phyloP scores from a whole-genome alignment of 768 basidiomycete species.

The Mycena chlorophos region DNA sequence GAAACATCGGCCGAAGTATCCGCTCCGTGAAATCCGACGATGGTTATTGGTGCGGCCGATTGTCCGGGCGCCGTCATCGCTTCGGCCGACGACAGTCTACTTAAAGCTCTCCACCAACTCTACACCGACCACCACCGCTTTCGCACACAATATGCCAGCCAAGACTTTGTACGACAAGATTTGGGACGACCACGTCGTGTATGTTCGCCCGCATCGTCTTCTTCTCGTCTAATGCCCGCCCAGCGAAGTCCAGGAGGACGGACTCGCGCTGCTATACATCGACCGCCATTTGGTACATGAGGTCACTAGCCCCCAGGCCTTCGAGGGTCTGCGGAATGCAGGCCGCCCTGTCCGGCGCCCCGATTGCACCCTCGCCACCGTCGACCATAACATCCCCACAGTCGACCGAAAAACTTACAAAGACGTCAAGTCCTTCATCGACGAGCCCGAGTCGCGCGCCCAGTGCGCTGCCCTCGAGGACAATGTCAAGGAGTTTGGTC shows the following conservation, averaged over 20 bases:
- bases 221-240: conserved; percentile 17
- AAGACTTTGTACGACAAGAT: conserved; percentile 90
- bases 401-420: conserved; percentile 74
- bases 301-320: conserved; percentile 93
- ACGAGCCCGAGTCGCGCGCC: conserved; percentile 81
- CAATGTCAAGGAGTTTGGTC: conserved; percentile 87
- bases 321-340: conserved; percentile 83
- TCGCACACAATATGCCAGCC: conserved; percentile 60
- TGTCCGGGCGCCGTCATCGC: too few relatives aligned
- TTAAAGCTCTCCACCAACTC: background rate
- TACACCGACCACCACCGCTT: conserved; percentile 42
- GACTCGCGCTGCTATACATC: conserved; percentile 80
- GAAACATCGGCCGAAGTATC: too few relatives aligned
- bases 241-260: conserved; percentile 74
- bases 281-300: conserved; percentile 81
- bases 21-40: too few relatives aligned
- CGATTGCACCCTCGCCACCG: conserved; percentile 87
- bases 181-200: conserved; percentile 97
- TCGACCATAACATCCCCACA: conserved; percentile 86
- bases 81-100: conserved; percentile 1
- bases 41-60: too few relatives aligned
- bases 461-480: conserved; percentile 84
- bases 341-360: conserved; percentile 76
- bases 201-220: conserved; percentile 29
- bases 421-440: conserved; percentile 69